Evolutionary conservation across 345 rosid genomes (phyloP).

Genomic region (Salix viminalis): DNA sequence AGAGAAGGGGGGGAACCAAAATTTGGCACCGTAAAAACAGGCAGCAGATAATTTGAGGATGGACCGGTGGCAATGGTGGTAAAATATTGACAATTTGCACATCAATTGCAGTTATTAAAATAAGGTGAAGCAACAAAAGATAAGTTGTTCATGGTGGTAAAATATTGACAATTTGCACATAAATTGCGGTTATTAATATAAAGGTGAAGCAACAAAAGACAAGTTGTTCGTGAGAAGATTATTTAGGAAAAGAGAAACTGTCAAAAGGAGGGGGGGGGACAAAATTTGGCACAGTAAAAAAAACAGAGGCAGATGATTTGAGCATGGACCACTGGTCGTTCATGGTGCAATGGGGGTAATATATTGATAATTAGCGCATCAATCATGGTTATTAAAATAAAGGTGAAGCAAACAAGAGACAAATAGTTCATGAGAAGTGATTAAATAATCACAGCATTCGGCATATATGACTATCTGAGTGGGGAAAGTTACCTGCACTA

Average conservation of each 20-base stretch:
- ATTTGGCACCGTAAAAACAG: neutral
- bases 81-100: no score
- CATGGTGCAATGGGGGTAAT: neutral
- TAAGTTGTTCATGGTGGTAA: no score
- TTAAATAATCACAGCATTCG: neutral
- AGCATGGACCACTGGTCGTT: neutral
- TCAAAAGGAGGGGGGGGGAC: neutral
- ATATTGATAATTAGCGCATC: neutral
- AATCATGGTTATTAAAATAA: neutral
- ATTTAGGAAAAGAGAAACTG: neutral
- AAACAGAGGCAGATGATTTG: neutral
- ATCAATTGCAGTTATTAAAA: no score
- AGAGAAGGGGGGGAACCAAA: neutral
- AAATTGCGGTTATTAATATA: no score
- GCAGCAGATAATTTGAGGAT: neutral
- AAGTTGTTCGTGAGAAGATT: neutral
- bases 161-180: no score
- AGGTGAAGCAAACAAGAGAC: neutral
- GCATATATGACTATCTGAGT: neutral
- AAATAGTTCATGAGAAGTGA: neutral
- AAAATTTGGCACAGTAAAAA: neutral
- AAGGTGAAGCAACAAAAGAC: no score
- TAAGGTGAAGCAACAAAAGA: no score
- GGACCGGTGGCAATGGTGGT: no score
- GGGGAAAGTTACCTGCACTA: conserved; percentile 37